Evolutionary conservation across 176 grass and related monocot species (phyloP), one percentile per base, ranked within the genome.

Genomic region (Bothriochloa decipiens): DNA sequence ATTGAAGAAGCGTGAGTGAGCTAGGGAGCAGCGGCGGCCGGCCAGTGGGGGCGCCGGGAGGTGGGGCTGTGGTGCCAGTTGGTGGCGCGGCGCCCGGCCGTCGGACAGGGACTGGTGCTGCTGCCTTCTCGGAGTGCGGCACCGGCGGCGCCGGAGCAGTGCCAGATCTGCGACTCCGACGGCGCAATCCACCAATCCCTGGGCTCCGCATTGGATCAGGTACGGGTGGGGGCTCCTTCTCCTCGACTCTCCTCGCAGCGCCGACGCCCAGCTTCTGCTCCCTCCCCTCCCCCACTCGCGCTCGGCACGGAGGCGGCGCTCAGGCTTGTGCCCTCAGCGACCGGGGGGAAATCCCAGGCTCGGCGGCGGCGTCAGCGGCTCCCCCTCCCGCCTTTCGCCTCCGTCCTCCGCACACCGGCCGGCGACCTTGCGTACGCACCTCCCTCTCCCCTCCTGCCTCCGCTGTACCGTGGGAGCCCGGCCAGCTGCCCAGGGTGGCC

Each of bases 81-180:
- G 11, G 45, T 36, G 60, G 35, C 65, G 40, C 22, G 25, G 47
- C 29, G 79, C 57, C 45, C 22, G 65, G 66, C 32, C 46, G 49
- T 15, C 43, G 23, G 36, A 33, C 46, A 33, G 75, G 29, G 76
- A 25, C 43, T n/a, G 68, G 42, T 23, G 26, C 68, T 26, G 74
- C 8, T 26, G 65, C 29, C 79, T 55, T 41, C 79, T 50, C 3
- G 45, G 32, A 25, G 66, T 10, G 55, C 29, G 69, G 53, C 52
- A 20, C 18, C 69, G 37, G 68, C 57, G 23, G 85, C 61, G 42
- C 28, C 65, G 72, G 73, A 74, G 46, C 37, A 18, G 27, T 11
- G 27, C 80, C 74, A 87, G 84, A 90, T 90, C 84, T 90, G 84
- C 84, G 32, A 75, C 60, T 65, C 68, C 39, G 84, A 17, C 68